Evolutionary conservation across 2,329 filamentous ascomycete genomes (phyloP).

Genomic region (Alternaria alternata): DNA sequence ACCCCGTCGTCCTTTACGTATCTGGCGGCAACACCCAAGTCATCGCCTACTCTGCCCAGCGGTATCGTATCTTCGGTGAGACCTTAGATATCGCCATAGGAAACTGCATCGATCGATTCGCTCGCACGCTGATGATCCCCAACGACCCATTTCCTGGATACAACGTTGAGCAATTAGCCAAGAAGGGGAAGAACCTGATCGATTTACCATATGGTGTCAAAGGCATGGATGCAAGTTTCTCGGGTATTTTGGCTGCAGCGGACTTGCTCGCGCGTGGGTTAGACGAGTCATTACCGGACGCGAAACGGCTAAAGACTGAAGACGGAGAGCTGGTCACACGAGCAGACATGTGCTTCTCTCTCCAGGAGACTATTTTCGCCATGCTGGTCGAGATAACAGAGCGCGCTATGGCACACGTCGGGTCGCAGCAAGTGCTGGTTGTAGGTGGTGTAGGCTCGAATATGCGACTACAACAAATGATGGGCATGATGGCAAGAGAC

Average conservation of each 20-base stretch:
- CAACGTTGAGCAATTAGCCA: conserved; percentile 95
- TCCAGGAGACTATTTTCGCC: conserved; percentile 94
- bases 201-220: conserved; percentile 97
- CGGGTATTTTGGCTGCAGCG: conserved; percentile 84
- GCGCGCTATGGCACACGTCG: conserved; percentile 97
- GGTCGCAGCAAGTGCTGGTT: conserved; percentile 86
- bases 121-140: conserved; percentile 85
- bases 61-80: conserved; percentile 98
- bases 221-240: conserved; percentile 98
- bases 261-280: conserved; percentile 80
- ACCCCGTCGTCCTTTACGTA: conserved; percentile 96
- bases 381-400: conserved; percentile 99
- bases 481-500: conserved; percentile 92
- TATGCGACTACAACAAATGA: conserved; percentile 95
- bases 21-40: conserved; percentile 97
- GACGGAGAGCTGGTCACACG: conserved; percentile 71
- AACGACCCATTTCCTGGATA: conserved; percentile 98
- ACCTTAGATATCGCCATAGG: conserved; percentile 97
- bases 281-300: conserved; percentile 47
- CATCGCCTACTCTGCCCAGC: conserved; percentile 91
- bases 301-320: conserved; percentile 52
- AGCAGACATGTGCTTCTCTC: conserved; percentile 88
- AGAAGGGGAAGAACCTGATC: conserved; percentile 73
- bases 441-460: conserved; percentile 97
- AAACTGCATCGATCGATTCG: conserved; percentile 96